These are phyloP conservation scores for Populus simonii DNA, from an alignment of 345 rosid species.

Conservation along the genomic window DNA sequence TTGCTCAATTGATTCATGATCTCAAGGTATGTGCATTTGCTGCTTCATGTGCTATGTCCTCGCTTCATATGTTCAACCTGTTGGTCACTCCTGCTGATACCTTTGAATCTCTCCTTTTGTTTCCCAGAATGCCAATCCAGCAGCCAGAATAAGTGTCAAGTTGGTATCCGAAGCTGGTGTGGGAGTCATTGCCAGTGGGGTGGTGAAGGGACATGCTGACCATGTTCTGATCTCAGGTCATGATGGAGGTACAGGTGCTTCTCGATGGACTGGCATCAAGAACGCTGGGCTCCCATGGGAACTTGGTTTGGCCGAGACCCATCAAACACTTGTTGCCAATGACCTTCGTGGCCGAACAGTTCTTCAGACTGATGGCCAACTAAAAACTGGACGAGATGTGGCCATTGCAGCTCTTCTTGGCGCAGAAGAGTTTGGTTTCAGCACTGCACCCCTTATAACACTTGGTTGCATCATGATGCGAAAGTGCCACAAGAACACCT, in stretches of 20 bases:
- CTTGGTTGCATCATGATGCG: conserved; percentile 99
- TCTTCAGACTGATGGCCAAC: conserved; percentile 98
- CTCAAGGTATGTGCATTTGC: conserved; percentile 66
- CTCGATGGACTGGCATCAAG: conserved; percentile 99
- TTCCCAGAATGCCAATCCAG: conserved; percentile 86
- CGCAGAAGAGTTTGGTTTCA: conserved; percentile 99
- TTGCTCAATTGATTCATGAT: conserved; percentile 96
- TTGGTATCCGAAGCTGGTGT: conserved; percentile 99
- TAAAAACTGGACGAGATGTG: conserved; percentile 98
- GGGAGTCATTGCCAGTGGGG: conserved; percentile 99
- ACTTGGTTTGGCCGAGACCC: conserved; percentile 98
- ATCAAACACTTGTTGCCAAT: conserved; percentile 97
- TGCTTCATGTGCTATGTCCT: neutral
- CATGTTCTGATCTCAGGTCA: conserved; percentile 97
- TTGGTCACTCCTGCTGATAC: conserved; percentile 13
- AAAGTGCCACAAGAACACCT: conserved; percentile 98
- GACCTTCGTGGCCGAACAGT: conserved; percentile 98
- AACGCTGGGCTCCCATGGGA: conserved; percentile 99
- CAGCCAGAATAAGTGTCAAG: conserved; percentile 90
- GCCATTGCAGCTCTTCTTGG: conserved; percentile 98
- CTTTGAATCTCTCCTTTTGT: neutral
- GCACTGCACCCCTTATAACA: conserved; percentile 98
- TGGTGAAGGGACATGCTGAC: conserved; percentile 99
- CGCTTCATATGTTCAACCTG: neutral
- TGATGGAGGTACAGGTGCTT: conserved; percentile 99